These are phyloP conservation scores for Aspergillus floridensis DNA, from an alignment of 2,329 filamentous ascomycete species.

Conservation along the genomic window DNA sequence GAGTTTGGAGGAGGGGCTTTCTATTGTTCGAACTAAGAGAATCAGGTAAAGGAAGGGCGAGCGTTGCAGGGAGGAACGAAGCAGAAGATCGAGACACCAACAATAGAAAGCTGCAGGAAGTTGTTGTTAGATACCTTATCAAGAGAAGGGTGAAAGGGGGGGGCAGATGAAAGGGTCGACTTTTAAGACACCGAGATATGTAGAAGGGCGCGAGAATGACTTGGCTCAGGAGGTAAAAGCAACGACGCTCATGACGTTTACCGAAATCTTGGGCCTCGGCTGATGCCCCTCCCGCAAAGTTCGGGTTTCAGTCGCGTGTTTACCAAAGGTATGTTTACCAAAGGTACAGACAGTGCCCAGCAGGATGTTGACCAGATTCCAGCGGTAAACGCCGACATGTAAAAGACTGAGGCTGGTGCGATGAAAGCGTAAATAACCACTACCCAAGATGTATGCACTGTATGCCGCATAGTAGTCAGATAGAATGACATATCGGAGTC, in stretches of 20 bases:
- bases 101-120: too few relatives aligned
- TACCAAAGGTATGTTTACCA: background rate
- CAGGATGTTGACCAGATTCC: background rate
- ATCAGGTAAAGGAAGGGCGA: background rate
- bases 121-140: background rate
- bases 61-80: background rate
- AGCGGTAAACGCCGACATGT: background rate
- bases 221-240: conserved; percentile 25
- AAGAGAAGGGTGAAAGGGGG: conserved; percentile 1
- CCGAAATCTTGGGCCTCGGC: conserved; percentile 37
- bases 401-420: too few relatives aligned
- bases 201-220: conserved; percentile 26
- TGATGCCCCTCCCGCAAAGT: conserved; percentile 15
- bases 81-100: too few relatives aligned
- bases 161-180: conserved; percentile 9
- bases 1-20: background rate
- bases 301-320: background rate
- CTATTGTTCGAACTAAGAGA: background rate
- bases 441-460: too few relatives aligned
- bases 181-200: conserved; percentile 8
- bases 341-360: background rate
- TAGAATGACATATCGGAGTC: background rate
- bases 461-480: too few relatives aligned
- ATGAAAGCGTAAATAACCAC: too few relatives aligned
- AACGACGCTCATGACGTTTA: conserved; percentile 37